These are phyloP conservation scores for Mortierella hygrophila DNA, from an alignment of 192 early-diverging fungal species.

Conservation along the genomic window DNA sequence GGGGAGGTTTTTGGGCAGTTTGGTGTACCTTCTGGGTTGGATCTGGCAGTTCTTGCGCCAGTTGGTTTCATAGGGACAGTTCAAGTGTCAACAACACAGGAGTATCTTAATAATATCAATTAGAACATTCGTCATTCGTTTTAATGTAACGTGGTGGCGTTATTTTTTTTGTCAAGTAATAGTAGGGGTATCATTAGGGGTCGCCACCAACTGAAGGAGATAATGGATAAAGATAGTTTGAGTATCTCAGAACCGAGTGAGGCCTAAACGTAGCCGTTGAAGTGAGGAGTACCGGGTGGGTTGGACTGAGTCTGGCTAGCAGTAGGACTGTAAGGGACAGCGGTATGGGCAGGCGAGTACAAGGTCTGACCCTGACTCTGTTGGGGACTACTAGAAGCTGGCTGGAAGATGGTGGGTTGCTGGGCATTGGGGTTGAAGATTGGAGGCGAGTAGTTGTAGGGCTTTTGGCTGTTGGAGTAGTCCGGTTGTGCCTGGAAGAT, in stretches of 20 bases:
- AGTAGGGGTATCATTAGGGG: neutral
- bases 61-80: neutral
- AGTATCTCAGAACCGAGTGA: too few relatives aligned
- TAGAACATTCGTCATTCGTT: neutral
- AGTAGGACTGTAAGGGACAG: slow-evolving; percentile 12
- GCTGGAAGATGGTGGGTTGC: slow-evolving; percentile 19
- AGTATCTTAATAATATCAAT: neutral
- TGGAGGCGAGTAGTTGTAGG: neutral
- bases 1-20: slow-evolving; percentile 43
- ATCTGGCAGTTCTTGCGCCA: slow-evolving; percentile 33
- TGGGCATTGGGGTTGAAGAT: neutral
- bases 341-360: neutral
- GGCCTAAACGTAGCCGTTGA: neutral
- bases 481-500: slow-evolving; percentile 24
- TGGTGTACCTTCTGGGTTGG: slow-evolving; percentile 42
- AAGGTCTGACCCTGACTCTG: neutral
- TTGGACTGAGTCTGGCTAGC: slow-evolving; percentile 18
- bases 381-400: neutral
- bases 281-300: slow-evolving; percentile 15
- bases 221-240: neutral
- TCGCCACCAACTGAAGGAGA: neutral
- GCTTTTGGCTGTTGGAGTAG: neutral
- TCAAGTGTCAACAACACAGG: neutral
- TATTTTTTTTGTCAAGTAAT: neutral
- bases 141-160: neutral